Evolutionary conservation across 257 asterid genomes (phyloP), one percentile per base, ranked within the genome.

Genomic region (Plectranthus barbatus): DNA sequence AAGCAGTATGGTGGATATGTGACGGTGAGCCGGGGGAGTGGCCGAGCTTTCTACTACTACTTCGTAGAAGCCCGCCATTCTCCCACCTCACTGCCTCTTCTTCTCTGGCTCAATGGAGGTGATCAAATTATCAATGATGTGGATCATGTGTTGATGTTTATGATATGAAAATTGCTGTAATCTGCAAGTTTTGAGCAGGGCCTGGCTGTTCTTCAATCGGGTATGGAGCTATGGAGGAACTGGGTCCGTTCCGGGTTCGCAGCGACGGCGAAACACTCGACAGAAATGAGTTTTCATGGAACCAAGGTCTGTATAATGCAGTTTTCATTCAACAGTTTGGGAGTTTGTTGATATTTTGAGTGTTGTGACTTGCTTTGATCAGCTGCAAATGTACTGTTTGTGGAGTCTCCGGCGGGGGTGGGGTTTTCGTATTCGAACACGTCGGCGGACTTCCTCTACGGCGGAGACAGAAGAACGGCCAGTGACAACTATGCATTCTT

Each of bases 31-130:
- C 56, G 56, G 18, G 67, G 57, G 0, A 74, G 86, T 3, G 96
- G 89, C 0, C 69, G 87, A 4, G 91, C 94, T 0, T 56, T 81
- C 6, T 87, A 67, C 64, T 87, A 87, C 41, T 84, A 85, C 63
- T 88, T 88, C 68, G 79, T 39, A 3, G 94, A 85, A 63, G 94
- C 89, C 13, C 81, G 77, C 13, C 29, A 21, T 2, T 36, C 56
- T 10, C 55, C 45, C 0, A 47, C 69, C 14, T 60, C 86, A 4
- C 70, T 73, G 74, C 96, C 96, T 67, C 93, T 88, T 41, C 78
- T 86, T 64, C 93, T 88, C 5, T 86, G 95, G 93, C 90, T 86
- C 24, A 88, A 88, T 67, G 96, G 96, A 82, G 95, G 96, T 88
- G 69, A 0, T n/a, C 6, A 34, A n/a, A n/a, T n/a, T n/a, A n/a